Evolutionary conservation across 169 alveolate genomes (phyloP).

Genomic region (Plasmodium blacklocki): DNA sequence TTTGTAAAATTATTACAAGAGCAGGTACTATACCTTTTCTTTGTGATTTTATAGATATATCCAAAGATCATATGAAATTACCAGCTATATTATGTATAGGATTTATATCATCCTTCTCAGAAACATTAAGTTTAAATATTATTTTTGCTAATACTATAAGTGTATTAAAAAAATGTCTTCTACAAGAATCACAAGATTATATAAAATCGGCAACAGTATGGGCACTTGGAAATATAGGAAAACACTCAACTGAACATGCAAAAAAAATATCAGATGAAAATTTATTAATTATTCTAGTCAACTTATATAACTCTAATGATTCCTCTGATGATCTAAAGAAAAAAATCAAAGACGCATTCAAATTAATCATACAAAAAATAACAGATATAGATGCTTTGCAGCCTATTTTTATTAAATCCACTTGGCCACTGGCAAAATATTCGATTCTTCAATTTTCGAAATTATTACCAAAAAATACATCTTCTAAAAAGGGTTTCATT

Average conservation of each 20-base stretch:
- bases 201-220: constrained; percentile 59
- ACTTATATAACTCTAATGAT: constrained; percentile 51
- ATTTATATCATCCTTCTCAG: constrained; percentile 66
- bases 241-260: constrained; percentile 68
- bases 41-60: constrained; percentile 59
- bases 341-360: constrained; percentile 34
- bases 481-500: constrained; percentile 54
- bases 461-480: constrained; percentile 42
- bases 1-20: constrained; percentile 61
- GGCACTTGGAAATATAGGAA: constrained; percentile 64
- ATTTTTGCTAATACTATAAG: constrained; percentile 48
- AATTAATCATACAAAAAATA: constrained; percentile 45
- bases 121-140: constrained; percentile 58
- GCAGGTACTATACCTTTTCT: constrained; percentile 71
- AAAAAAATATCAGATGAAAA: constrained; percentile 56
- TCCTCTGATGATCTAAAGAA: constrained; percentile 71
- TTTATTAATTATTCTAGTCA: constrained; percentile 49
- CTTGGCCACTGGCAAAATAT: constrained; percentile 44
- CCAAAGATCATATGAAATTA: constrained; percentile 30
- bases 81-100: constrained; percentile 72
- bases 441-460: constrained; percentile 62
- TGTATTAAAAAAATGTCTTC: constrained; percentile 48
- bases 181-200: constrained; percentile 57
- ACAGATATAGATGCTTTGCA: constrained; percentile 51
- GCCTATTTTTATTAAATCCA: constrained; percentile 51